Evolutionary conservation across 2,329 filamentous ascomycete species (phyloP), one percentile per base, ranked within the genome.

Genomic region (Neofusicoccum kwambonambiense): DNA sequence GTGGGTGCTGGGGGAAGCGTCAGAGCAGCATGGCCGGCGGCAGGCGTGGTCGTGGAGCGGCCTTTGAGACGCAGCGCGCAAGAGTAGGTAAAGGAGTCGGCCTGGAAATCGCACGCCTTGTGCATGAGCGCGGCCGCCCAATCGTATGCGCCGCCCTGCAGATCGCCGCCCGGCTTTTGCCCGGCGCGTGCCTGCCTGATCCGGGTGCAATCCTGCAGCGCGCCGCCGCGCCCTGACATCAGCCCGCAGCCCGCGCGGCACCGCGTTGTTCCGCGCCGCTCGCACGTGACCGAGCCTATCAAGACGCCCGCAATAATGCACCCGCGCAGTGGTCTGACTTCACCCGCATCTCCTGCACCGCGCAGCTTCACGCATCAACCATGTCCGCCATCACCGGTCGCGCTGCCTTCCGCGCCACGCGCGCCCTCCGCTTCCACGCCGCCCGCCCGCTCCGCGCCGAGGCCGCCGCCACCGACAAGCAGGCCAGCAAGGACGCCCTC

Each of bases 351-450:
- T 35, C 15, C 70, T 68, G 66, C 67, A 66, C 68, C 65, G 42
- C 58, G 60, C 58, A 41, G 45, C 60, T 22, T 52, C 60, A 50
- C 60, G 4, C 37, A 51, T 52, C 60, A 5, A 44, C 66, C 66
- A 83, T 83, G 80, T 80, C 80, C 66, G 78, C 80, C 68, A 77
- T 82, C 70, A 72, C 77, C 67, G 75, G 78, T 69, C 77, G 80
- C 71, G 72, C 77, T 66, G 80, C 80, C 69, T 78, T 82, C 73
- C 77, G 79, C 68, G 80, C 80, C 64, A 66, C 80, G 75, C 70
- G 69, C 73, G 57, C 66, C 74, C 64, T 77, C 69, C 75, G 78
- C 77, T 76, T 81, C 74, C 76, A 75, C 71, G 73, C 75, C 67
- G 61, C 76, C 69, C 66, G 73, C 41, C 67, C 69, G 57, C 67